phyloP scores from a whole-genome alignment of 306 rosid genomes.

The Prunus padus region DNA sequence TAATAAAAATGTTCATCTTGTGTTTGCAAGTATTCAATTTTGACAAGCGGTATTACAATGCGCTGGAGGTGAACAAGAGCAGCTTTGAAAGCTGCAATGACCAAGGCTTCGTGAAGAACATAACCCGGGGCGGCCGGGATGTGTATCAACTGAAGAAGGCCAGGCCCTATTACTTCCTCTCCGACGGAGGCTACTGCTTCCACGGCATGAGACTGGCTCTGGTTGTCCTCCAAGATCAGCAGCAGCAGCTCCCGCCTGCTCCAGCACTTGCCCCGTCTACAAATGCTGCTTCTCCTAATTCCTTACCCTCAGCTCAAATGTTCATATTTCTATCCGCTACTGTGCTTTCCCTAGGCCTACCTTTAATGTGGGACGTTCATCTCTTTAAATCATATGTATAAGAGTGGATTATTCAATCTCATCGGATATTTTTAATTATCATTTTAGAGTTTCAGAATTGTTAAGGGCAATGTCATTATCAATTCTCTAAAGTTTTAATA shows the following conservation, averaged over 20 bases:
- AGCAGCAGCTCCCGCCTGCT: not conserved
- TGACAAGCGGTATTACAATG: constrained; percentile 61
- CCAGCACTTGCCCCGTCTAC: constrained; percentile 27
- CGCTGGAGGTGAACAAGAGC: constrained; percentile 72
- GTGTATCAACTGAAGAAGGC: constrained; percentile 56
- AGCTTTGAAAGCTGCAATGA: constrained; percentile 60
- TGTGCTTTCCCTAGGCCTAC: constrained; percentile 21
- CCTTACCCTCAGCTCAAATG: not conserved
- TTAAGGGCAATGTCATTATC: no score
- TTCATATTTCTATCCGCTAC: constrained; percentile 16
- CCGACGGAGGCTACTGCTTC: constrained; percentile 67
- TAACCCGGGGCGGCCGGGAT: constrained; percentile 70
- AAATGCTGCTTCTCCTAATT: not conserved
- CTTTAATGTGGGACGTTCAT: constrained; percentile 2
- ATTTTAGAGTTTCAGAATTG: no score
- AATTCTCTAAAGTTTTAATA: no score
- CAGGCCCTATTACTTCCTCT: constrained; percentile 52
- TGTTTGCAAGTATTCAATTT: constrained; percentile 44
- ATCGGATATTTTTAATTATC: no score
- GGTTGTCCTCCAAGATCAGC: constrained; percentile 9
- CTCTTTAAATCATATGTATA: not conserved
- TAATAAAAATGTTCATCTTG: not conserved
- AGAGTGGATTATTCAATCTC: not conserved
- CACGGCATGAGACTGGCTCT: constrained; percentile 62
- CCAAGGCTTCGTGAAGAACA: constrained; percentile 46